Evolutionary conservation across 1,284 basidiomycete genomes (phyloP).

Genomic region (Sporisorium graminicola): DNA sequence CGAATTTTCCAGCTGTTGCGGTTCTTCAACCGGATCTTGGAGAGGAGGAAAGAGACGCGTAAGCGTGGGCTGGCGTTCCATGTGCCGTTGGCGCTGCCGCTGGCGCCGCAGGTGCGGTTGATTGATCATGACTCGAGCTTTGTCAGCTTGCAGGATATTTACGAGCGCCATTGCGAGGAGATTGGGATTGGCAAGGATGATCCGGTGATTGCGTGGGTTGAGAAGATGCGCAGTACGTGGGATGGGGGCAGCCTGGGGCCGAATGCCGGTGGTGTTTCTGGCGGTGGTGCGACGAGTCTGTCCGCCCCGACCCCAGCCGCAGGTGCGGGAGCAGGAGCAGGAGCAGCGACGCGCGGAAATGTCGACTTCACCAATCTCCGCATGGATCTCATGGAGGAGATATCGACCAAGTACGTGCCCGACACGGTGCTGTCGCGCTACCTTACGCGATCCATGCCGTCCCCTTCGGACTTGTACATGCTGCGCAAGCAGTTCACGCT

Average conservation of each 20-base stretch:
- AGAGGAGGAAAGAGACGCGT: conserved; percentile 85
- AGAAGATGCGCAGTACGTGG: conserved; percentile 67
- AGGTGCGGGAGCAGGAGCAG: neutral
- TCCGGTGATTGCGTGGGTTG: conserved; percentile 73
- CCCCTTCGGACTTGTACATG: conserved; percentile 90
- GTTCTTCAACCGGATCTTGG: conserved; percentile 80
- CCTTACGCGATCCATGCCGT: conserved; percentile 86
- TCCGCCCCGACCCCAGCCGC: neutral
- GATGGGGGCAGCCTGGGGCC: conserved; percentile 30
- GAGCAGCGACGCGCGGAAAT: conserved; percentile 40
- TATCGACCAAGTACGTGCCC: conserved; percentile 88
- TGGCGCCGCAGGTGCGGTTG: conserved; percentile 85
- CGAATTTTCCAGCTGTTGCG: conserved; percentile 90
- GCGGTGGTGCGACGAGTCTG: neutral
- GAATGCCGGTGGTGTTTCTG: neutral
- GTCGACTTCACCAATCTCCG: conserved; percentile 80
- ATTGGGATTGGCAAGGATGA: conserved; percentile 87
- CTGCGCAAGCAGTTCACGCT: conserved; percentile 97
- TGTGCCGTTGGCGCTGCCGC: conserved; percentile 86
- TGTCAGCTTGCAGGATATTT: conserved; percentile 91
- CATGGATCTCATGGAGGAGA: conserved; percentile 91
- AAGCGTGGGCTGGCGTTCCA: conserved; percentile 93
- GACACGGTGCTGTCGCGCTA: conserved; percentile 90
- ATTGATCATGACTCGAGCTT: conserved; percentile 93
- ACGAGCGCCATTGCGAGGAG: conserved; percentile 87